Conservation (phyloP, 306 rosid genomes). For the Comarum palustre region DNA sequence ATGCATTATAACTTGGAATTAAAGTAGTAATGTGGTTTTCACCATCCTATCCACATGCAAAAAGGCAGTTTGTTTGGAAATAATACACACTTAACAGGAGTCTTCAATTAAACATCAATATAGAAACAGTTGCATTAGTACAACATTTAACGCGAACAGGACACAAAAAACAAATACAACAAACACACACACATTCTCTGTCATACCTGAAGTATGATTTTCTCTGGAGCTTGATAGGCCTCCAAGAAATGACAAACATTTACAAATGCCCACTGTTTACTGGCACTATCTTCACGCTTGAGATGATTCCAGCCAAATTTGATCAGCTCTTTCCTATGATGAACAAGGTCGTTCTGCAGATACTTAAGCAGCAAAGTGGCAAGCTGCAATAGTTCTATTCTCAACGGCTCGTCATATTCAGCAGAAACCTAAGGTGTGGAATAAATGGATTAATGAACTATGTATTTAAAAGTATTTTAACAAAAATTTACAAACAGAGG, state of each 20-base stretch:
- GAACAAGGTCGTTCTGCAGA: constrained; percentile 94
- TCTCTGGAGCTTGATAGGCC: constrained; percentile 99
- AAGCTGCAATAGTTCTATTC: constrained; percentile 93
- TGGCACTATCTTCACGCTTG: constrained; percentile 97
- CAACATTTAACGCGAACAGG: background rate
- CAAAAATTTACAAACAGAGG: background rate
- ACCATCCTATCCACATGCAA: background rate
- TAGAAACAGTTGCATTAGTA: background rate
- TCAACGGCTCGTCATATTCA: constrained; percentile 90
- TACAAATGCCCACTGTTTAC: constrained; percentile 99
- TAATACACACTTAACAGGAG: background rate
- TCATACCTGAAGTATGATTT: constrained; percentile 90
- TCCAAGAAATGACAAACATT: constrained; percentile 99
- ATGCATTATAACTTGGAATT: background rate
- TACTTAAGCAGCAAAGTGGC: constrained; percentile 96
- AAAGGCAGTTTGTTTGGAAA: background rate
- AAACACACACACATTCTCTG: background rate
- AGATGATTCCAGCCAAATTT: constrained; percentile 99
- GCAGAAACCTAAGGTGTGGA: constrained; percentile 71
- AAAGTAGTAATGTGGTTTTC: background rate
- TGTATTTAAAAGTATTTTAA: background rate
- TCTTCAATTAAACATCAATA: background rate
- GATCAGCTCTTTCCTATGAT: constrained; percentile 93
- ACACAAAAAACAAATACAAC: too few species aligned
- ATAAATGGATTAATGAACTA: background rate